Base-by-base conservation (phyloP, 306 rosid species). In the Arachis hypogaea region DNA sequence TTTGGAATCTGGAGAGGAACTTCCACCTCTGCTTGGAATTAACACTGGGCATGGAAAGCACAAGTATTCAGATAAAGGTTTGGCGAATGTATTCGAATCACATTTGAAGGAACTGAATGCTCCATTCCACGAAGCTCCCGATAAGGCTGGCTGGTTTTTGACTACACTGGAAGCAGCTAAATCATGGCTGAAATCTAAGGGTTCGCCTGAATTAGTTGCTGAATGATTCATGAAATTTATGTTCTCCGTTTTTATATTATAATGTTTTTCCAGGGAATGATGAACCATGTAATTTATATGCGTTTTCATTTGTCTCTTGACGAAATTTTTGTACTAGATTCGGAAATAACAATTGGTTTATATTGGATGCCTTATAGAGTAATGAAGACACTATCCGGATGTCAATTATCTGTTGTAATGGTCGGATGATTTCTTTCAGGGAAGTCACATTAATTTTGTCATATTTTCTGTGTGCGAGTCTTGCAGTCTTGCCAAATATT, bases 91-190 rank as follows among this genome's bases (percentile, higher is more conserved):
- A 11, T 77, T 94, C 54, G 93, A 85, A 79, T 86, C 96, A 33
- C 97, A 86, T 84, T 84, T 94, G 86, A 88, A 84, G 90, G 92
- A 88, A 77, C 70, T 94, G 67, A 50, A 80, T 52, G 92, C 99
- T 63, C 99, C 99, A 2, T 94, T 94, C 86, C 87, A 92, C 44
- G 97, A 94, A 80, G 88, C 96, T 73, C 93, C 97, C 1, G 96
- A 92, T 62, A 87, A 91, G 85, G 89, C 84, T 64, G 99, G 99
- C 64, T 94, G 99, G 99, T 94, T 94, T 87, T 89, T 92, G 85
- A 89, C 96, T 12, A 92, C 99, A 45, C 81, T 79, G 65, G 88
- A 81, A 55, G 97, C 99, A 12, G 83, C 82, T 57, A 77, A 73
- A 81, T 83, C 96, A 49, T 94, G 99, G 99, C 80, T 94, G 83